phyloP scores from a whole-genome alignment of 2,329 filamentous ascomycete genomes.

The Monosporascus sp. region DNA sequence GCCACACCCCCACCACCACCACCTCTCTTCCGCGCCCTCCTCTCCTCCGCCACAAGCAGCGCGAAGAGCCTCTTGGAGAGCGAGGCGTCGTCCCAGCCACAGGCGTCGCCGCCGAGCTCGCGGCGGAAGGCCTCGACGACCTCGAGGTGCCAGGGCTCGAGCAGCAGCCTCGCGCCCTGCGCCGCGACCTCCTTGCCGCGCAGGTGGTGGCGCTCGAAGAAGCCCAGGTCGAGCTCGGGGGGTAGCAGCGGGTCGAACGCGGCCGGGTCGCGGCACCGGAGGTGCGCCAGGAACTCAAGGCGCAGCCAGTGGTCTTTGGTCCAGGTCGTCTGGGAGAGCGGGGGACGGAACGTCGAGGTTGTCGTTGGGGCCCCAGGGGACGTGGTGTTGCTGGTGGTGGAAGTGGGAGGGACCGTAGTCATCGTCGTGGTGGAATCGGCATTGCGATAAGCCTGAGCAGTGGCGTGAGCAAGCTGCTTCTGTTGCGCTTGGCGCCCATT shows the following conservation, averaged over 20 bases:
- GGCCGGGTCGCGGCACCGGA: conserved; percentile 38
- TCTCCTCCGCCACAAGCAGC: conserved; percentile 46
- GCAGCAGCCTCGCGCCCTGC: conserved; percentile 39
- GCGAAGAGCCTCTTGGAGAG: conserved; percentile 50
- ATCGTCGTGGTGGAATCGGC: not conserved
- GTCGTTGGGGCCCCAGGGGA: not conserved
- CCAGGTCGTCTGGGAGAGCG: conserved; percentile 41
- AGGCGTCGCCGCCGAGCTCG: conserved; percentile 34
- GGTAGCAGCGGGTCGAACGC: conserved; percentile 26
- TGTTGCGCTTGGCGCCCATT: too few species aligned
- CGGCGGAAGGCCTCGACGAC: conserved; percentile 49
- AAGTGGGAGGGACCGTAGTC: not conserved
- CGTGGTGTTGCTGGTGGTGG: not conserved
- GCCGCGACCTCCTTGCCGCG: conserved; percentile 45
- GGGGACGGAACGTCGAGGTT: not conserved
- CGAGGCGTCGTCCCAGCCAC: conserved; percentile 44
- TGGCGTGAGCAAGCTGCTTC: too few species aligned
- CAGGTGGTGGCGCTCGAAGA: conserved; percentile 20
- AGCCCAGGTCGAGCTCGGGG: conserved; percentile 8
- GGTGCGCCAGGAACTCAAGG: conserved; percentile 46
- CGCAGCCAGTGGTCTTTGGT: conserved; percentile 48
- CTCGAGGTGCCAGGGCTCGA: conserved; percentile 54
- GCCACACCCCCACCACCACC: conserved; percentile 4
- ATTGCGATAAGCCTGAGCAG: too few species aligned
- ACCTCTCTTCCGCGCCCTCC: conserved; percentile 19